phyloP scores from a whole-genome alignment of 169 alveolate species.

The Eimeria falciformis region DNA sequence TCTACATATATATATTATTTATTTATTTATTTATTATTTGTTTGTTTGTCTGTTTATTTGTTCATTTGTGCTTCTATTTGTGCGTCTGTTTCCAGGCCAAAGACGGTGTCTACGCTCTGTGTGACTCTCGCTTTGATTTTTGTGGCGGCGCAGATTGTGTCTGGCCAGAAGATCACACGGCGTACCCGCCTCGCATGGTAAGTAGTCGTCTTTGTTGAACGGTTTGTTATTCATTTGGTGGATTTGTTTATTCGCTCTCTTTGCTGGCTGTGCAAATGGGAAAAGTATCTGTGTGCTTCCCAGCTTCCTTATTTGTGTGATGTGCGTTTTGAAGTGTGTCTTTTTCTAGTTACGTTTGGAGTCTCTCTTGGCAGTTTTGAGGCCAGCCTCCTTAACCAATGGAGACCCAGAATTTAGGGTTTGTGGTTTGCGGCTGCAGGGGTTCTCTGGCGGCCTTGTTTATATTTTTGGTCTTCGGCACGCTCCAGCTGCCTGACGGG shows the following conservation, averaged over 20 bases:
- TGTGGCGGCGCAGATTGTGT: constrained; percentile 8
- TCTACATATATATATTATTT: too few species aligned
- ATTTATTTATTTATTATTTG: neutral
- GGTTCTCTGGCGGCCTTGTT: constrained; percentile 41
- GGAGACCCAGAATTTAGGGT: neutral
- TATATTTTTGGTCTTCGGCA: constrained; percentile 71
- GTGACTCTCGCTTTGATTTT: neutral
- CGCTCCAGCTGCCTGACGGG: constrained; percentile 81
- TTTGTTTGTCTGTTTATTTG: too few species aligned
- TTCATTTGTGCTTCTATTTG: too few species aligned
- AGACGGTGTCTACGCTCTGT: constrained; percentile 32
- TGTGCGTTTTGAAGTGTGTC: neutral
- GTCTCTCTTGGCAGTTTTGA: neutral
- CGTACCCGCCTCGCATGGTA: neutral
- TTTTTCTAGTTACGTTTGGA: neutral
- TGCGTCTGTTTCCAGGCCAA: constrained; percentile 12
- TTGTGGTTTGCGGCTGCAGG: neutral
- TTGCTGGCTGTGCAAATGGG: neutral
- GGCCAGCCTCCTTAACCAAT: neutral
- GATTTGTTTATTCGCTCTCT: neutral
- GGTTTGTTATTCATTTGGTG: neutral
- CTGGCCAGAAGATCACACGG: neutral
- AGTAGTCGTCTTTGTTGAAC: too few species aligned
- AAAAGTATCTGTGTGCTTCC: neutral
- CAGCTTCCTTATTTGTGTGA: neutral